A percentile compares a stretch with the other conserved stretches of the same genome.
phyloP scores from a whole-genome alignment of 2,329 filamentous ascomycete species.

The Zasmidium citrigriseum region DNA sequence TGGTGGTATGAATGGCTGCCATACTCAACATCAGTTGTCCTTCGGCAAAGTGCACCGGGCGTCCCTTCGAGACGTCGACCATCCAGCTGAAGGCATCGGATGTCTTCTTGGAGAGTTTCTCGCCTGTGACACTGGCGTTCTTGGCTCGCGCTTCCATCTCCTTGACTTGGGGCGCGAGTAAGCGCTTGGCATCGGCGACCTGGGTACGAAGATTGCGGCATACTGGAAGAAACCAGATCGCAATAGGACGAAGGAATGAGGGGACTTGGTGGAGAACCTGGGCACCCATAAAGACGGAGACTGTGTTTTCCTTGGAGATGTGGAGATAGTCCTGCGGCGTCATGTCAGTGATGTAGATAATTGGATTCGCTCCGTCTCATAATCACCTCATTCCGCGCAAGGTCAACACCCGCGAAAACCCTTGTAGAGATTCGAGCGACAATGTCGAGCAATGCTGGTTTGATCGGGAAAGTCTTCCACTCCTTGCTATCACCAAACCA shows the following conservation, averaged over 20 bases:
- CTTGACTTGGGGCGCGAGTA: conserved; percentile 40
- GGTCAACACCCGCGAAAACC: conserved; percentile 39
- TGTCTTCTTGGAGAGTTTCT: conserved; percentile 2
- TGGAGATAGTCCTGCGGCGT: conserved; percentile 36
- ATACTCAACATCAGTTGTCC: conserved; percentile 18
- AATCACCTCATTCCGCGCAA: conserved; percentile 35
- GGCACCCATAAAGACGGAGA: not conserved
- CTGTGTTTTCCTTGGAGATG: conserved; percentile 38
- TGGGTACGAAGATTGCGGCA: conserved; percentile 33
- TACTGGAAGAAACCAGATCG: conserved; percentile 37
- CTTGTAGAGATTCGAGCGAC: conserved; percentile 42
- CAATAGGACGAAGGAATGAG: conserved; percentile 34
- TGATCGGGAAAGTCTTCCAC: conserved; percentile 12
- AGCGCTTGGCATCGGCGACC: conserved; percentile 31
- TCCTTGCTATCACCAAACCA: conserved; percentile 1
- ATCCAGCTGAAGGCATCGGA: conserved; percentile 27
- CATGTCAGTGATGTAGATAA: too few relatives aligned
- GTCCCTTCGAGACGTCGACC: conserved; percentile 23
- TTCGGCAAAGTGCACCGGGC: conserved; percentile 4
- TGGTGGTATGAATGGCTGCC: conserved; percentile 25
- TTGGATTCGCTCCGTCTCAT: too few relatives aligned
- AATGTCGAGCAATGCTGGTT: conserved; percentile 32
- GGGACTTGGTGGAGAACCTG: conserved; percentile 29
- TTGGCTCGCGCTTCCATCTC: too few relatives aligned
- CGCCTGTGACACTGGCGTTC: conserved; percentile 24